Base-by-base conservation (phyloP, 768 basidiomycete genomes). In the Suillus discolor region DNA sequence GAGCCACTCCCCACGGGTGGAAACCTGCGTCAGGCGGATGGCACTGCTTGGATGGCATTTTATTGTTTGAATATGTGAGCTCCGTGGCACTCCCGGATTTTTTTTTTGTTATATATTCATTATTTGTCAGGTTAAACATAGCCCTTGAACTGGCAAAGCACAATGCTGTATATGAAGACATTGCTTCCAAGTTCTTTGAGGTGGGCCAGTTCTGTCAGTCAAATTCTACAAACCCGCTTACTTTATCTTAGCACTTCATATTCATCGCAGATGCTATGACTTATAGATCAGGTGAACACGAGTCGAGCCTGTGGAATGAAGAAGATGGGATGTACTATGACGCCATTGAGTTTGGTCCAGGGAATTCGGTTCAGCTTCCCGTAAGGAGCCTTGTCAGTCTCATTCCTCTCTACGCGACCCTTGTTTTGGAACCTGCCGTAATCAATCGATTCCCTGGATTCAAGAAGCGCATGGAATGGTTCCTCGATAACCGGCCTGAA, bases 41-140 rank as follows among this genome's bases (percentile, higher is more conserved):
- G 97, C 11, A 99, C 97, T 7, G 94, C 97, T 0, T 99, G 97
- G 97, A 99, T 99, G 97, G 97, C 96, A 39, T 99, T 99, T 81
- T 99, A 97, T 78, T 95, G 91, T 70, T 79, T 99, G 65, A 97
- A 97, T 73, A 99, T 99, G 97, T 93, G 66, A 70, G 87, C 71
- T 36, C 11, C 4, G 41, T 44, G 51, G 61, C 38, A 42, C 66
- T 12, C 16, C 39, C 15, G 49, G 36, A n/a, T 23, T 31, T 7
- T 31, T 7, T 31, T 31, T 31, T 63, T 47, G 61, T 44, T 23
- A 67, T 67, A 64, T 60, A 39, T 61, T 45, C 7, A 31, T 62
- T 65, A 3, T 38, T 16, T 13, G 12, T 28, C 64, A 96, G 94
- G 94, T 79, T 99, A 76, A 97, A 92, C 77, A 99, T 99, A 75